phyloP scores from a whole-genome alignment of 2,329 filamentous ascomycete genomes.

The Venturia carpophila region DNA sequence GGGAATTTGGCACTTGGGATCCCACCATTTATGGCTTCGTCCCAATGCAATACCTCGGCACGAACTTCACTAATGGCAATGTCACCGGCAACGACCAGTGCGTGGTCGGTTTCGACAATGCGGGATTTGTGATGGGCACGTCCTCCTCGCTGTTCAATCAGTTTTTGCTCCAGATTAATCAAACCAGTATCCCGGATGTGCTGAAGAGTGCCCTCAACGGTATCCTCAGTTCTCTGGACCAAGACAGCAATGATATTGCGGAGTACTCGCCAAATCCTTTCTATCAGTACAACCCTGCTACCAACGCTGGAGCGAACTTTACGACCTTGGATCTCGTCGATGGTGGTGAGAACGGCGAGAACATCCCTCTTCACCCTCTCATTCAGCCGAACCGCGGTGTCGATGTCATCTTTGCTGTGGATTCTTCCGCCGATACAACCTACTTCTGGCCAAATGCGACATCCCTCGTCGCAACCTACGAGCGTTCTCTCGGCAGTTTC shows the following conservation, averaged over 20 bases:
- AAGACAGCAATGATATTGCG: conserved; percentile 63
- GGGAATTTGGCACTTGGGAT: conserved; percentile 70
- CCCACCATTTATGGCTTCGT: conserved; percentile 64
- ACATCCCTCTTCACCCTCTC: conserved; percentile 69
- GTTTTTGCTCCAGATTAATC: conserved; percentile 58
- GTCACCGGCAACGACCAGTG: conserved; percentile 53
- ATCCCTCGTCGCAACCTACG: conserved; percentile 63
- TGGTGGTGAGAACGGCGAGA: conserved; percentile 69
- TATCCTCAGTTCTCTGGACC: conserved; percentile 49
- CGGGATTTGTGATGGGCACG: conserved; percentile 77
- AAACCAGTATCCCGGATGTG: conserved; percentile 39
- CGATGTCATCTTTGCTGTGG: conserved; percentile 74
- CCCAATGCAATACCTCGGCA: conserved; percentile 63
- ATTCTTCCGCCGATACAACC: conserved; percentile 65
- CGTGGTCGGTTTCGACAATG: conserved; percentile 73
- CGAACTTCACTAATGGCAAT: conserved; percentile 57
- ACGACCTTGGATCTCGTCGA: conserved; percentile 64
- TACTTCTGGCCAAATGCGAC: conserved; percentile 67
- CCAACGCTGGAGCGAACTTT: conserved; percentile 49
- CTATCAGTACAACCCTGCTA: conserved; percentile 52
- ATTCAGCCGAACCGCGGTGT: conserved; percentile 63
- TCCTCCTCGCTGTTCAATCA: conserved; percentile 79
- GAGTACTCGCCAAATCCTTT: conserved; percentile 71
- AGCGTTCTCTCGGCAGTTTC: conserved; percentile 53
- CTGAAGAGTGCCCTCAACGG: conserved; percentile 45